Conservation (phyloP, 2,329 filamentous ascomycete species). For the Aureobasidium mangrovei region DNA sequence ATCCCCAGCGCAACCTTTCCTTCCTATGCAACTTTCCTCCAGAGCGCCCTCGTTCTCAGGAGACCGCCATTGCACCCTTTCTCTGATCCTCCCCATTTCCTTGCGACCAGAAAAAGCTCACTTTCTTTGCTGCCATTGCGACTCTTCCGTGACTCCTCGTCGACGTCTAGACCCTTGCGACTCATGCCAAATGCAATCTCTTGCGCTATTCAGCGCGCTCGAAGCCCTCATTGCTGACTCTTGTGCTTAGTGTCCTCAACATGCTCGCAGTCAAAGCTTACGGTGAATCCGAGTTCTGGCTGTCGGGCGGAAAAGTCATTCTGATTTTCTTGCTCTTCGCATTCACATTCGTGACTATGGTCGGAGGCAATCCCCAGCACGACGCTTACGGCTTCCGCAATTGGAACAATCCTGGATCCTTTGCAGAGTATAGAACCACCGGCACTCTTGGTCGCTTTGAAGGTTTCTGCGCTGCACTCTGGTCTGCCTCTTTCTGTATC, state of each 20-base stretch:
- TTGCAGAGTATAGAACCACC: constrained; percentile 21
- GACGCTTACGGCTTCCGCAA: constrained; percentile 37
- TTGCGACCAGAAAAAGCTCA: constrained; percentile 3
- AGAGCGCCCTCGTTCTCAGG: constrained; percentile 3
- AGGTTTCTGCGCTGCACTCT: constrained; percentile 29
- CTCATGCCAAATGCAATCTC: constrained; percentile 2
- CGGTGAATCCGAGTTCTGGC: constrained; percentile 37
- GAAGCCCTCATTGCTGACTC: constrained; percentile 9
- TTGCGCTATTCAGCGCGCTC: background rate
- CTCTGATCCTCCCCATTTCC: background rate
- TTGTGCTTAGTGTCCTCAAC: constrained; percentile 28
- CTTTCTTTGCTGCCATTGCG: background rate
- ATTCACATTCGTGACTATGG: constrained; percentile 22
- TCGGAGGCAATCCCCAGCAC: constrained; percentile 26
- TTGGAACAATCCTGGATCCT: constrained; percentile 27
- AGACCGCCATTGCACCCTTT: constrained; percentile 1
- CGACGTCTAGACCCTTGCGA: background rate
- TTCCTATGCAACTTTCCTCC: constrained; percentile 10
- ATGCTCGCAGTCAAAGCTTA: constrained; percentile 37
- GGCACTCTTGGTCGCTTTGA: constrained; percentile 17
- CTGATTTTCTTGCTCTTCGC: constrained; percentile 32
- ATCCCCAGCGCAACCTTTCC: background rate
- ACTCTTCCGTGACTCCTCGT: background rate
- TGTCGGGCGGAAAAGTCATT: constrained; percentile 41
- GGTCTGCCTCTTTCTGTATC: constrained; percentile 37